Percentiles rank a stretch among this genome's conserved stretches.
Evolutionary conservation across 108 stramenopile species (phyloP).

Genomic region (Mayamaea pseudoterrestris): DNA sequence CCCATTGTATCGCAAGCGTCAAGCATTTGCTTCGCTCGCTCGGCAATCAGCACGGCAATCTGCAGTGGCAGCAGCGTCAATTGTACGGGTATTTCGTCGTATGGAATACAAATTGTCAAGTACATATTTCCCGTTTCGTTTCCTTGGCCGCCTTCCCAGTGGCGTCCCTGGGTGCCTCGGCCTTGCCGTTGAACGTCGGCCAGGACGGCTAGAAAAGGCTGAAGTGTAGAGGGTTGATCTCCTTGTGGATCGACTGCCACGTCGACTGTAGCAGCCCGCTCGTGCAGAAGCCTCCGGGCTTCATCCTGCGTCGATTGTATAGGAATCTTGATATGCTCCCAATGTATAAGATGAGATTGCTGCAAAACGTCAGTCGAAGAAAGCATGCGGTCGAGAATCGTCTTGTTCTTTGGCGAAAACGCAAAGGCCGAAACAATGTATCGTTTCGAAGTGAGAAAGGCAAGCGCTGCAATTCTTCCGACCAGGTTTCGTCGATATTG

Average conservation of each 20-base stretch:
- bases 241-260: too few species aligned
- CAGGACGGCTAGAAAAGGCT: constrained; percentile 17
- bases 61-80: constrained; percentile 39
- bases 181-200: constrained; percentile 33
- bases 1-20: background rate
- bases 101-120: constrained; percentile 35
- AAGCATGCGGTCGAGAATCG: too few species aligned
- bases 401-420: too few species aligned
- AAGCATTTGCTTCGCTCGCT: constrained; percentile 8
- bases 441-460: too few species aligned
- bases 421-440: too few species aligned
- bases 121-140: constrained; percentile 28
- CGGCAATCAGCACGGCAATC: constrained; percentile 33
- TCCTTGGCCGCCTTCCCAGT: constrained; percentile 31
- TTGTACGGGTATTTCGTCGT: constrained; percentile 13
- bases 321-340: constrained; percentile 1
- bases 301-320: constrained; percentile 42
- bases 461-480: too few species aligned
- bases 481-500: too few species aligned
- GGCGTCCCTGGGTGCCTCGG: constrained; percentile 38
- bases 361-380: too few species aligned
- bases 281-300: constrained; percentile 19
- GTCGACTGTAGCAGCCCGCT: too few species aligned
- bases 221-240: too few species aligned
- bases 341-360: too few species aligned